These are phyloP conservation scores for Trametes elegans DNA, from an alignment of 768 basidiomycete genomes.

Conservation along the genomic window DNA sequence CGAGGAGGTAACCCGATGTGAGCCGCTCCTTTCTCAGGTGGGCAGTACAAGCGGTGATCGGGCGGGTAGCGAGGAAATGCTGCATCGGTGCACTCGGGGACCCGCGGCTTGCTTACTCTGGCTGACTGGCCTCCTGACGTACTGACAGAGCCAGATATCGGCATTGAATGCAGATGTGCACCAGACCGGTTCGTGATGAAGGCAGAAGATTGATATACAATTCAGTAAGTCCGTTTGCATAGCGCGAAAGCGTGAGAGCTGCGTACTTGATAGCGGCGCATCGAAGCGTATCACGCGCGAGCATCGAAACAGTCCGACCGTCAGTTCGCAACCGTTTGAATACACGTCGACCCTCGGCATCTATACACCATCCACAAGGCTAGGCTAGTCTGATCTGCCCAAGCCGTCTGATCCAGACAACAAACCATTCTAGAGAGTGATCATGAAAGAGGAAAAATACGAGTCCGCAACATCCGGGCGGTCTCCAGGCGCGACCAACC, in stretches of 20 bases:
- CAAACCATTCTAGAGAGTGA: not conserved
- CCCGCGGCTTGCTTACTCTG: no score
- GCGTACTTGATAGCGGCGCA: not conserved
- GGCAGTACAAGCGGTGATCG: no score
- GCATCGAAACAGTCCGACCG: not conserved
- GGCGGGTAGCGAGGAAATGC: no score
- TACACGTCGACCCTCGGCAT: not conserved
- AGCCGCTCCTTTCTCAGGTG: not conserved
- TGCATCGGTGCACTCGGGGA: no score
- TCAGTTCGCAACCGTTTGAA: not conserved
- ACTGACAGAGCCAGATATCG: no score
- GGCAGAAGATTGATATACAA: not conserved
- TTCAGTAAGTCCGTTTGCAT: not conserved
- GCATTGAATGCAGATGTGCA: no score
- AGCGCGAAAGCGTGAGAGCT: not conserved
- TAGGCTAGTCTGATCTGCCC: no score
- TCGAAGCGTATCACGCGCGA: not conserved
- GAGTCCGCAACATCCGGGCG: slow-evolving; percentile 34
- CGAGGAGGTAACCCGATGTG: not conserved
- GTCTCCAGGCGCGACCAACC: slow-evolving; percentile 53
- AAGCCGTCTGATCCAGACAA: no score
- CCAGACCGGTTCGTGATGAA: no score
- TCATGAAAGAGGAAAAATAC: slow-evolving; percentile 51
- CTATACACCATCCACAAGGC: not conserved
- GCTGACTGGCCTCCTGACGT: no score